Evolutionary conservation across 768 basidiomycete genomes (phyloP).

Genomic region (Mrakia frigida): DNA sequence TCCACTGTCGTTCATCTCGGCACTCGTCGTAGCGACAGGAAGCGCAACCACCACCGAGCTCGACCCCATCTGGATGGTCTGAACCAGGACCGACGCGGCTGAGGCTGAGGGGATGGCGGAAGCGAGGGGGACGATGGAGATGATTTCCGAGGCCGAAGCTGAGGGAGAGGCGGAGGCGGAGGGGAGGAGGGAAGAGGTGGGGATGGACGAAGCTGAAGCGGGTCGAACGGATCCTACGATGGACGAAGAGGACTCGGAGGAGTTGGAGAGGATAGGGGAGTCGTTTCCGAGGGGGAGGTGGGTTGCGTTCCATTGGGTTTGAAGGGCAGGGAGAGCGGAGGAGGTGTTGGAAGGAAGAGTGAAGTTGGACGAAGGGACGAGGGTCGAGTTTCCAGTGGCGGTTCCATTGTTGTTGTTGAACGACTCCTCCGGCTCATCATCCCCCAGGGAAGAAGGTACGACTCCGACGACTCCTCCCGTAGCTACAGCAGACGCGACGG

Average conservation of each 20-base stretch:
- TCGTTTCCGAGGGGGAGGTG: constrained; percentile 14
- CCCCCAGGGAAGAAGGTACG: neutral
- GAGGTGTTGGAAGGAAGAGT: neutral
- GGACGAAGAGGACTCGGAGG: neutral
- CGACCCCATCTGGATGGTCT: constrained; percentile 19
- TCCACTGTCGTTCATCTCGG: neutral
- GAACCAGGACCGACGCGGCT: neutral
- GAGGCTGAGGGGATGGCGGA: neutral
- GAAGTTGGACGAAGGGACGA: neutral
- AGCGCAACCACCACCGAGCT: constrained; percentile 2
- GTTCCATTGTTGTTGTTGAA: neutral
- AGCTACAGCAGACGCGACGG: constrained; percentile 13
- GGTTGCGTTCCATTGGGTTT: neutral
- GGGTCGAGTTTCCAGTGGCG: neutral
- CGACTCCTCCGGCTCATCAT: constrained; percentile 1
- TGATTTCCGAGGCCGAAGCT: neutral
- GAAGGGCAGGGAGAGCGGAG: neutral
- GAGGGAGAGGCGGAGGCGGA: neutral
- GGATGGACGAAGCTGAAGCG: neutral
- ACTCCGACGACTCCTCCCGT: constrained; percentile 12
- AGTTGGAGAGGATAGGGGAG: neutral
- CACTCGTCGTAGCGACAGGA: neutral
- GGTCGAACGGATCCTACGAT: neutral
- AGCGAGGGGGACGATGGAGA: neutral
- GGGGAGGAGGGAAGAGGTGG: neutral